Evolutionary conservation across 1,139 yeast species (phyloP).

Genomic region (Kodamaea plutei): DNA sequence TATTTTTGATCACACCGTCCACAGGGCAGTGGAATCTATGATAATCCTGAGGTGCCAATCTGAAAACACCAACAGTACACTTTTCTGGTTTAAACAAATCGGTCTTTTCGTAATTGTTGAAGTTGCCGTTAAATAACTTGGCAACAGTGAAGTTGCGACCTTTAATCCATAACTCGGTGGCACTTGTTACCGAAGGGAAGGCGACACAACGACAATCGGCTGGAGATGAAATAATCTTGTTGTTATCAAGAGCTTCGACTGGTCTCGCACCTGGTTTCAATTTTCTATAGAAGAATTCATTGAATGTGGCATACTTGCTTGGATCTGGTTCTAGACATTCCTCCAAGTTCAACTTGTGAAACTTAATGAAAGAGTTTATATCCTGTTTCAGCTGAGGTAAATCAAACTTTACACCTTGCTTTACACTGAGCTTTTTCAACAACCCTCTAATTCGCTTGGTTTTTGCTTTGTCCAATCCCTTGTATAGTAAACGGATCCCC

Average conservation of each 20-base stretch:
- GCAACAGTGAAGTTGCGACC: conserved; percentile 72
- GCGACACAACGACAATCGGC: conserved; percentile 88
- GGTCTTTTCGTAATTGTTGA: conserved; percentile 43
- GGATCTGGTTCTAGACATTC: conserved; percentile 58
- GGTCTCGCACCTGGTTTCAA: conserved; percentile 69
- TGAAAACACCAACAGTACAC: conserved; percentile 70
- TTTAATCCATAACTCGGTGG: conserved; percentile 85
- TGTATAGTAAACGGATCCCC: conserved; percentile 80
- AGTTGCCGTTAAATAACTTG: conserved; percentile 59
- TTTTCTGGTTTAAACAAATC: conserved; percentile 34
- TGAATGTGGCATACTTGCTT: conserved; percentile 61
- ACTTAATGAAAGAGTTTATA: conserved; percentile 74
- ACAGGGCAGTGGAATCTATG: conserved; percentile 93
- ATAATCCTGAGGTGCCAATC: conserved; percentile 96
- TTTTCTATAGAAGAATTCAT: conserved; percentile 83
- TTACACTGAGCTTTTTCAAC: conserved; percentile 61
- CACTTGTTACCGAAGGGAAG: conserved; percentile 56
- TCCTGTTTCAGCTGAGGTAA: conserved; percentile 58
- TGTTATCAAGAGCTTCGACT: conserved; percentile 53
- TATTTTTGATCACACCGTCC: conserved; percentile 62
- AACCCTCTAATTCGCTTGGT: conserved; percentile 53
- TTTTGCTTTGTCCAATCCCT: conserved; percentile 60
- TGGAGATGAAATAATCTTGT: conserved; percentile 61
- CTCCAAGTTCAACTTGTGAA: conserved; percentile 68
- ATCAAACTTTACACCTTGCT: conserved; percentile 85